Base-by-base conservation (phyloP, 768 basidiomycete genomes). In the Tylopilus plumbeoviolaceoides region DNA sequence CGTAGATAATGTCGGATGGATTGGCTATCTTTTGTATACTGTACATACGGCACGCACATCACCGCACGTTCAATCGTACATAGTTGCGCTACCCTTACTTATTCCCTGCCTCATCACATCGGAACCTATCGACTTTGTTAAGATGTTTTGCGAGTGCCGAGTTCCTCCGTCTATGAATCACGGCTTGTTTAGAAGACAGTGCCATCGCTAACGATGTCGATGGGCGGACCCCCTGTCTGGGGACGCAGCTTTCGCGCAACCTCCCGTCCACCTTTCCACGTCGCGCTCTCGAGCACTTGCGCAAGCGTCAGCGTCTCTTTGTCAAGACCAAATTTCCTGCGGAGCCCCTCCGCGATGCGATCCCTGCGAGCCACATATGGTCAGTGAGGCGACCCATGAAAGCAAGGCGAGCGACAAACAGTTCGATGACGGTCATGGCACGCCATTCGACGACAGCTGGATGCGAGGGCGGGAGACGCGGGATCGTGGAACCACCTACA, bases 401-500 rank as follows among this genome's bases (percentile, higher is more conserved):
- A 33, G 7, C 1, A 33, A 33, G 33, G 12, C 11, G 5, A 15
- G 4, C n/a, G n/a, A 48, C 47, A 60, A 60, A 94, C 91, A 99
- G 76, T 65, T 87, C 83, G 50, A 97, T 88, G 35, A 99, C 91
- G 0, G 95, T 98, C 79, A 99, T 80, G 0, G 95, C 94, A 50
- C 95, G 77, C 94, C 95, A 95, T 72, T 99, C 95, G 35, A 98
- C 84, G 51, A 98, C 85, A 7, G 92, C 92, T 0, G 92, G 90
- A 64, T 94, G 93, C 0, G 87, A 86, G 1, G 92, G 79, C 14
- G 77, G 70, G 21, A 89, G 76, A 38, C 77, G 79, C 4, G 91
- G 85, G 47, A 92, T 75, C 11, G 18, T 20, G 2, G 17, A 20
- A 5, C 12, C 31, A 5, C 57, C 50, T 7, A 80, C 71, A 18